These are phyloP conservation scores for Sinapis alba DNA, from an alignment of 441 rosid species.

Conservation along the genomic window DNA sequence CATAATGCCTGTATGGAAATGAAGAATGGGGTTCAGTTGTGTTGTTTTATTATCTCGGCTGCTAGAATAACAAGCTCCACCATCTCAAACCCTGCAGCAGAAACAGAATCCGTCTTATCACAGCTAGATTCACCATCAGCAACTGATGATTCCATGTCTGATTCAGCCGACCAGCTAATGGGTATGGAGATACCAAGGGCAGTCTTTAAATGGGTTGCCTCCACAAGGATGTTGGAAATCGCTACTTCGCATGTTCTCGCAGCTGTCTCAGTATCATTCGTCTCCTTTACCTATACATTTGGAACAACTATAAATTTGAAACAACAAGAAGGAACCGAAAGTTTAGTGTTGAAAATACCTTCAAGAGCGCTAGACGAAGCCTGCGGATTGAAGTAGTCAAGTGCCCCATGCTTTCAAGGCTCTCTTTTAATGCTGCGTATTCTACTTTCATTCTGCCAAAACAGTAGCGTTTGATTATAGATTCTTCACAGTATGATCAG, in stretches of 20 bases:
- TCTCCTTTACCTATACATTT: conserved; percentile 64
- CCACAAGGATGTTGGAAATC: conserved; percentile 61
- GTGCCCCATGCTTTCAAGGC: conserved; percentile 81
- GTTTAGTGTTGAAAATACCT: conserved; percentile 47
- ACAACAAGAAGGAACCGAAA: not conserved
- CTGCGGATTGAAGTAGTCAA: conserved; percentile 79
- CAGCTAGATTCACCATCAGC: conserved; percentile 45
- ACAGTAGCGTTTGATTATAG: conserved; percentile 18
- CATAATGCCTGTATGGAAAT: not conserved
- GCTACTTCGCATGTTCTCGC: conserved; percentile 41
- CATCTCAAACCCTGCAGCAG: conserved; percentile 95
- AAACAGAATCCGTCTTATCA: conserved; percentile 70
- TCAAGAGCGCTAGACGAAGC: conserved; percentile 75
- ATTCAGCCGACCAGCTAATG: conserved; percentile 88
- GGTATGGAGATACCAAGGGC: conserved; percentile 93
- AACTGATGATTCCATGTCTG: conserved; percentile 51
- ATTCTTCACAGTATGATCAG: not conserved
- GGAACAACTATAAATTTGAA: not conserved
- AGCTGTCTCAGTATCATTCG: conserved; percentile 41
- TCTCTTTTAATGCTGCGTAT: conserved; percentile 86
- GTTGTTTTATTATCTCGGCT: conserved; percentile 56
- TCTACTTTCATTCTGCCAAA: conserved; percentile 82
- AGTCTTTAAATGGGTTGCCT: conserved; percentile 84
- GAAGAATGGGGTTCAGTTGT: conserved; percentile 16
- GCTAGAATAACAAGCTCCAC: conserved; percentile 93